A percentile compares a stretch with the other conserved stretches of the same genome.
Conservation (phyloP, 371 early-diverging fungal species). For the Mucor indicus region DNA sequence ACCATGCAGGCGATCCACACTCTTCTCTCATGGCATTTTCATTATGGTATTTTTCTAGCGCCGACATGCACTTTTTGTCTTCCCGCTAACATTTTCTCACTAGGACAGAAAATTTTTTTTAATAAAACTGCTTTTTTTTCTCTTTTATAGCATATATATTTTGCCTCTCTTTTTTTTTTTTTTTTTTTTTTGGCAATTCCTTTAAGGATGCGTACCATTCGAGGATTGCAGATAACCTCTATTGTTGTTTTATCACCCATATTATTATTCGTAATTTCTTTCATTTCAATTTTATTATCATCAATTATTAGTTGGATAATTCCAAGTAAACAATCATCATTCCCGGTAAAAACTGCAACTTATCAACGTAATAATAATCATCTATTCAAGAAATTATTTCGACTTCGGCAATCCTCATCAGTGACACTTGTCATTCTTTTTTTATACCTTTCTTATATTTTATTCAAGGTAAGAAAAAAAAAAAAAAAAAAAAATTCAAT, state of each 20-base stretch:
- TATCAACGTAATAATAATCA: conserved; percentile 1
- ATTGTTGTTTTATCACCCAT: conserved; percentile 21
- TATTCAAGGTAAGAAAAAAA: conserved; percentile 15
- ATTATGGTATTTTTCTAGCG: too few species aligned
- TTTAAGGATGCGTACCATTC: conserved; percentile 16
- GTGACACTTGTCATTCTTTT: conserved; percentile 1
- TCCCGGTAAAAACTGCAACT: not conserved
- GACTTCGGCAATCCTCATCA: conserved; percentile 10
- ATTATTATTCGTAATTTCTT: conserved; percentile 14
- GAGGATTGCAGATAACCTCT: conserved; percentile 23
- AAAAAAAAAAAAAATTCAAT: too few species aligned
- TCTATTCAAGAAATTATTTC: conserved; percentile 8
- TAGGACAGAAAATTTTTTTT: not conserved
- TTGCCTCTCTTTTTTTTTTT: not conserved
- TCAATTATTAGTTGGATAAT: conserved; percentile 4
- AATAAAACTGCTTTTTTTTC: not conserved
- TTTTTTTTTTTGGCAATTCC: not conserved
- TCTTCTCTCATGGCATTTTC: too few species aligned
- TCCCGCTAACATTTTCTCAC: not conserved
- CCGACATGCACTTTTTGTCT: too few species aligned
- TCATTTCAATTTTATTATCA: conserved; percentile 11
- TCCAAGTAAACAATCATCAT: conserved; percentile 1
- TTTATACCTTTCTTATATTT: conserved; percentile 12
- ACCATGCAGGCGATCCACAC: too few species aligned
- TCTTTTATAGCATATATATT: not conserved